A percentile compares a stretch with the other conserved stretches of the same genome.
These are phyloP conservation scores for Suillus placidus DNA, from an alignment of 768 basidiomycete species.

Conservation along the genomic window DNA sequence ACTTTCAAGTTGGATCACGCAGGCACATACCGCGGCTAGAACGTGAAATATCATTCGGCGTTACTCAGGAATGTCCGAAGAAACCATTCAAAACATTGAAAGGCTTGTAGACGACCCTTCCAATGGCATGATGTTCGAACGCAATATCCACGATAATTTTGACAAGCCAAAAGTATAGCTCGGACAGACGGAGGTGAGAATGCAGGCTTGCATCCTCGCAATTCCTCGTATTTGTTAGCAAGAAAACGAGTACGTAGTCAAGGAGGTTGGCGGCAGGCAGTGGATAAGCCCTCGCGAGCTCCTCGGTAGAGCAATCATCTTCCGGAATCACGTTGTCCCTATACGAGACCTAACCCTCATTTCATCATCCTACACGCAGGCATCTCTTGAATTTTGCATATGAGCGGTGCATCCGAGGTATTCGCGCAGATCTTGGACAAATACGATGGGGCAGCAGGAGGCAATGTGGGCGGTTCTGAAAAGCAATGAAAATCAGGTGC, in stretches of 20 bases:
- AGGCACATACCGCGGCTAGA: background rate
- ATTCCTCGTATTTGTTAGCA: background rate
- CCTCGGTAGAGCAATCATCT: background rate
- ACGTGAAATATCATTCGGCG: background rate
- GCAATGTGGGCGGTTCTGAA: background rate
- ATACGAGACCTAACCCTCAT: background rate
- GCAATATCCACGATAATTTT: background rate
- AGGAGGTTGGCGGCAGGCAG: background rate
- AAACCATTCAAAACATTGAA: background rate
- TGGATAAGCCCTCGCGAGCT: background rate
- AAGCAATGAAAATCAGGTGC: background rate
- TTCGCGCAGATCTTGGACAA: background rate
- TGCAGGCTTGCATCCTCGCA: background rate
- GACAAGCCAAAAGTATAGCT: background rate
- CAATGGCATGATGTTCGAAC: background rate
- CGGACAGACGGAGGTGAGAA: background rate
- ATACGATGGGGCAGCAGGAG: background rate
- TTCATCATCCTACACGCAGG: background rate
- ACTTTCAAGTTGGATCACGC: background rate
- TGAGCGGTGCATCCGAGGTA: background rate
- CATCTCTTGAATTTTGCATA: background rate
- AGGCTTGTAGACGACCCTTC: too few relatives aligned
- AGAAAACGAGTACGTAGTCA: background rate
- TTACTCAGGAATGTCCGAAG: background rate
- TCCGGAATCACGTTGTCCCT: background rate